Conservation (phyloP, 2,329 filamentous ascomycete species). For the Fusarium subglutinans region DNA sequence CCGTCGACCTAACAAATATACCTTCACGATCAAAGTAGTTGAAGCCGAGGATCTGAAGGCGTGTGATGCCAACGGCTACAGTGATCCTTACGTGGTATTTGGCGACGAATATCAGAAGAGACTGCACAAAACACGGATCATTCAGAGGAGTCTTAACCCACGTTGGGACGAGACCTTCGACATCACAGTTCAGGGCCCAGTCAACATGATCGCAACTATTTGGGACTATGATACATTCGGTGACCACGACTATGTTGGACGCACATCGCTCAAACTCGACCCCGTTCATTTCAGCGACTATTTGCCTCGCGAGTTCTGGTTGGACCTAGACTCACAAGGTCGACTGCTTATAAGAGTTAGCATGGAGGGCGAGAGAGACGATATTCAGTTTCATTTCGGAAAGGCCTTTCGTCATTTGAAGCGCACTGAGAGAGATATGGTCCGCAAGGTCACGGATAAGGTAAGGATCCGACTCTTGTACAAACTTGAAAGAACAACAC, state of each 20-base stretch:
- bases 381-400: constrained; percentile 98
- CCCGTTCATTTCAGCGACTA: constrained; percentile 98
- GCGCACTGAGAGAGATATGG: constrained; percentile 97
- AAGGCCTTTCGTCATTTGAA: constrained; percentile 96
- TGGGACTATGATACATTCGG: constrained; percentile 99
- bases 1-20: constrained; percentile 84
- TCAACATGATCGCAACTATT: constrained; percentile 95
- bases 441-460: constrained; percentile 97
- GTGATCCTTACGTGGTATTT: constrained; percentile 96
- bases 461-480: constrained; percentile 55
- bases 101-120: constrained; percentile 98
- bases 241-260: constrained; percentile 95
- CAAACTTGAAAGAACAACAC: not conserved
- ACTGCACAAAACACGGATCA: constrained; percentile 90
- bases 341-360: constrained; percentile 88
- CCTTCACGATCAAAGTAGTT: constrained; percentile 98
- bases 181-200: constrained; percentile 88
- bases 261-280: constrained; percentile 97
- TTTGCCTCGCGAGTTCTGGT: constrained; percentile 94
- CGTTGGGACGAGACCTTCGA: constrained; percentile 98
- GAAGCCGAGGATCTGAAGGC: constrained; percentile 97
- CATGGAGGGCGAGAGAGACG: constrained; percentile 98
- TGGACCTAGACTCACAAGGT: constrained; percentile 95
- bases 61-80: constrained; percentile 94
- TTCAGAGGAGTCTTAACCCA: constrained; percentile 90